phyloP scores from a whole-genome alignment of 208 protist genomes.

The Naegleria fowleri region DNA sequence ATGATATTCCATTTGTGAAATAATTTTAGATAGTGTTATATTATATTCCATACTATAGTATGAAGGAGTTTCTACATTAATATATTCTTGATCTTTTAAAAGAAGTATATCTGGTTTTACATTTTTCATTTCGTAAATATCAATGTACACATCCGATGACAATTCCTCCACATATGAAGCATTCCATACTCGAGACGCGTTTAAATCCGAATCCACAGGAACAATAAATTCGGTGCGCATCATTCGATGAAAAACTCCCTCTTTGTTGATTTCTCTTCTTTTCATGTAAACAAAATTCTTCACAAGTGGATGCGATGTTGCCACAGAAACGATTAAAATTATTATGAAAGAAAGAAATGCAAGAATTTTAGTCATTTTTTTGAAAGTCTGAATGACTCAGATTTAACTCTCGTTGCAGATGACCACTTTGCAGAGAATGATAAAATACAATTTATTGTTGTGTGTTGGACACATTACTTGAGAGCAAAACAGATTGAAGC shows the following conservation, averaged over 20 bases:
- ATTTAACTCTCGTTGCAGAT: too few relatives aligned
- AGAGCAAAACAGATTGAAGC: too few relatives aligned
- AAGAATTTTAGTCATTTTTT: too few relatives aligned
- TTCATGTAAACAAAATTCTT: neutral
- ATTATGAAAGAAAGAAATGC: too few relatives aligned
- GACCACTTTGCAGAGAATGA: too few relatives aligned
- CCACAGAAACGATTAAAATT: neutral
- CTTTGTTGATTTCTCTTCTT: neutral
- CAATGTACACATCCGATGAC: neutral
- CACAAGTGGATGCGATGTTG: neutral
- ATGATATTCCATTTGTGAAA: neutral
- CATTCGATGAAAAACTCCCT: neutral
- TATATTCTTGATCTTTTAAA: neutral
- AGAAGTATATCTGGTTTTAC: neutral
- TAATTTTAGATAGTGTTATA: neutral
- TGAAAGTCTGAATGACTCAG: too few relatives aligned
- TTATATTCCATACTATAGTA: neutral
- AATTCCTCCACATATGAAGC: neutral
- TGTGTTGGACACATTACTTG: too few relatives aligned
- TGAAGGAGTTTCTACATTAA: neutral
- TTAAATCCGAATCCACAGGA: neutral
- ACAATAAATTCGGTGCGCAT: neutral
- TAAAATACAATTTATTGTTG: too few relatives aligned
- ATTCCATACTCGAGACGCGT: neutral
- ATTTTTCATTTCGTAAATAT: constrained; percentile 7